Percentiles rank a stretch among this genome's conserved stretches.
phyloP scores from a whole-genome alignment of 768 basidiomycete genomes.

The Podaxis sp. region DNA sequence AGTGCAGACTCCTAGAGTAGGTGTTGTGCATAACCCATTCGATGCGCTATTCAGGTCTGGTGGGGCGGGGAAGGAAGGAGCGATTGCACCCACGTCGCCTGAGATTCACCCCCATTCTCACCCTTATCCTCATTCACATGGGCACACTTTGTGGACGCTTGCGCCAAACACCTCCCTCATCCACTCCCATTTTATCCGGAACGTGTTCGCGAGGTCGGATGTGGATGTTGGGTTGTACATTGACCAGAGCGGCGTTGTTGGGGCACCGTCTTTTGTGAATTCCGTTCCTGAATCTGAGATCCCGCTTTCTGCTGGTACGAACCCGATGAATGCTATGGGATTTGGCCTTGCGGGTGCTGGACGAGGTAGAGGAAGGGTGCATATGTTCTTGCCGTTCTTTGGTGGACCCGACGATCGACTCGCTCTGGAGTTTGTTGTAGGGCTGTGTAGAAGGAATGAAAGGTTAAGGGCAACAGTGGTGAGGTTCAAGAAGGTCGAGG shows the following conservation, averaged over 20 bases:
- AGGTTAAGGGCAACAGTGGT: conserved; percentile 72
- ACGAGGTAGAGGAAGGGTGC: conserved; percentile 27
- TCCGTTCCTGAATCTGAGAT: background rate
- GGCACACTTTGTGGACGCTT: conserved; percentile 1
- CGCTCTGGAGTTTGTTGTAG: conserved; percentile 79
- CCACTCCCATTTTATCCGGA: conserved; percentile 82
- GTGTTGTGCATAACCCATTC: conserved; percentile 55
- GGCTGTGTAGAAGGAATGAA: conserved; percentile 64
- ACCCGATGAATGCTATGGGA: background rate
- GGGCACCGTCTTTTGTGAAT: conserved; percentile 7
- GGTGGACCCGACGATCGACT: conserved; percentile 93
- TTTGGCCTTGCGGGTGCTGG: background rate
- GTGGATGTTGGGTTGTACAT: conserved; percentile 84
- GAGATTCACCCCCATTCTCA: background rate
- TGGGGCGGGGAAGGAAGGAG: conserved; percentile 25
- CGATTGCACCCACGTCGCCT: background rate
- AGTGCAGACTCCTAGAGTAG: background rate
- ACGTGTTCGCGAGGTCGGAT: conserved; percentile 66
- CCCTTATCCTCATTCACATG: background rate
- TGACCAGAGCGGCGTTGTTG: conserved; percentile 47
- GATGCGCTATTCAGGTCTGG: conserved; percentile 52
- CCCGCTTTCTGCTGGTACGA: conserved; percentile 8
- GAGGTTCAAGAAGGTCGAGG: conserved; percentile 50
- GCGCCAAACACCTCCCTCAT: conserved; percentile 33
- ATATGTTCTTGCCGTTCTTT: conserved; percentile 87